Conservation (phyloP, 2,329 filamentous ascomycete species). For the Chaetomiaceae sp. region DNA sequence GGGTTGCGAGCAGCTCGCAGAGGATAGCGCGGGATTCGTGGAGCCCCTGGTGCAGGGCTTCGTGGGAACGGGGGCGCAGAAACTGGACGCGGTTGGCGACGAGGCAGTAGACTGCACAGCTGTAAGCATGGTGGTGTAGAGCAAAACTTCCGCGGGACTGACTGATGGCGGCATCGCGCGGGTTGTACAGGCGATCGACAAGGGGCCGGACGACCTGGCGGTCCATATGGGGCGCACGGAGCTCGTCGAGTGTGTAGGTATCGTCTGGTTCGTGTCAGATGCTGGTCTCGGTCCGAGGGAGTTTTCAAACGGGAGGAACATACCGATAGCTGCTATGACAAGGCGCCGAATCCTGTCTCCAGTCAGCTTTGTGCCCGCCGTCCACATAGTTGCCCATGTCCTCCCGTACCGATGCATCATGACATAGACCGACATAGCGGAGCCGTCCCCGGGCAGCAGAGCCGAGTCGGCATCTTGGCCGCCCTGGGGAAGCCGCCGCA, state of each 20-base stretch:
- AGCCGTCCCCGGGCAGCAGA: slow-evolving; percentile 4
- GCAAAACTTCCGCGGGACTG: slow-evolving; percentile 22
- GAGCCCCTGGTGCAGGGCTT: slow-evolving; percentile 64
- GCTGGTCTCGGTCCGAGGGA: background rate
- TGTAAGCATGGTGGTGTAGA: background rate
- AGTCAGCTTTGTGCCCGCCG: slow-evolving; percentile 3
- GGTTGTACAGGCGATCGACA: slow-evolving; percentile 63
- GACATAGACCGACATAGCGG: slow-evolving; percentile 26
- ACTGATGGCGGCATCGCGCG: slow-evolving; percentile 61
- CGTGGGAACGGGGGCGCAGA: slow-evolving; percentile 57
- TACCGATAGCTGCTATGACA: slow-evolving; percentile 27
- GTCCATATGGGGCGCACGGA: slow-evolving; percentile 65
- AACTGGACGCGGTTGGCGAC: slow-evolving; percentile 69
- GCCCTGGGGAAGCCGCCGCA: slow-evolving; percentile 17
- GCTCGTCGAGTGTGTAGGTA: slow-evolving; percentile 52
- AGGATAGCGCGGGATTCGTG: slow-evolving; percentile 63
- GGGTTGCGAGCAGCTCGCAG: slow-evolving; percentile 64
- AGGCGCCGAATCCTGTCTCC: slow-evolving; percentile 26
- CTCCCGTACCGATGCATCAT: slow-evolving; percentile 28
- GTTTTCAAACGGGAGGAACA: background rate
- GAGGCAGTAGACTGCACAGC: slow-evolving; percentile 58
- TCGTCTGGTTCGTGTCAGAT: slow-evolving; percentile 32
- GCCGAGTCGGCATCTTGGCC: slow-evolving; percentile 8
- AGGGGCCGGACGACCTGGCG: slow-evolving; percentile 61
- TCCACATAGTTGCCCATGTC: background rate